Base-by-base conservation (phyloP, 257 asterid genomes). In the Solanum clarkiae region DNA sequence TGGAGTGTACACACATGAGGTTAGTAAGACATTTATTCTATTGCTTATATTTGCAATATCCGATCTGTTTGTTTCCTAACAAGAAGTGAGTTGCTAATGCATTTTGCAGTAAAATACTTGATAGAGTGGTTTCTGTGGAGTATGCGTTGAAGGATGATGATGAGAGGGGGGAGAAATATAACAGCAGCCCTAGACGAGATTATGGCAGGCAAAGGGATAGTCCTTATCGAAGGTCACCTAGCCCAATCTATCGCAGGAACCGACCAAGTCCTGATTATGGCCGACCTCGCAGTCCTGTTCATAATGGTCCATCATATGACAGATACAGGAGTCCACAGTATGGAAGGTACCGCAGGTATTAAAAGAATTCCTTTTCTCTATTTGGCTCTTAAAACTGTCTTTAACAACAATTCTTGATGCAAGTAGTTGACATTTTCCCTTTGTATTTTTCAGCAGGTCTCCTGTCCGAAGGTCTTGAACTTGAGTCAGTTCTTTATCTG, bases 1-100 rank as follows among this genome's bases (percentile, higher is more conserved):
- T 96, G 91, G 97, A 96, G 89, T 90, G 97, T 89, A 94, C 98
- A 18, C 97, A 96, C 87, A 90, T 96, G 98, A 94, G 99, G 99
- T 93, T 47, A 84, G 80, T 71, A 80, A 40, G 81, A 49, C 32
- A 75, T 8, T 49, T 47, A 11, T 10, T 47, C 81, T 47, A 49
- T 24, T 75, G 57, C 60, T 75, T 42, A 59, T 80, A 57, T 47
- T 29, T 80, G 57, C 66, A 80, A 80, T 80, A 10, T 18, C 9
- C 29, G 56, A n/a, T 80, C 36, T 56, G n/a, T 18, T 55, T 56
- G 57, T 29, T 59, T 29, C 69, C 74, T 36, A 3, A 55, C n/a
- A 59, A 40, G 42, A 57, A 81, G 42, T 59, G 84, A 12, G n/a
- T 20, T 81, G 17, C 6, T n/a, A 40, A 44, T 55, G 53, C 42